Conservation (phyloP, 371 early-diverging fungal species). For the Apophysomyces elegans region DNA sequence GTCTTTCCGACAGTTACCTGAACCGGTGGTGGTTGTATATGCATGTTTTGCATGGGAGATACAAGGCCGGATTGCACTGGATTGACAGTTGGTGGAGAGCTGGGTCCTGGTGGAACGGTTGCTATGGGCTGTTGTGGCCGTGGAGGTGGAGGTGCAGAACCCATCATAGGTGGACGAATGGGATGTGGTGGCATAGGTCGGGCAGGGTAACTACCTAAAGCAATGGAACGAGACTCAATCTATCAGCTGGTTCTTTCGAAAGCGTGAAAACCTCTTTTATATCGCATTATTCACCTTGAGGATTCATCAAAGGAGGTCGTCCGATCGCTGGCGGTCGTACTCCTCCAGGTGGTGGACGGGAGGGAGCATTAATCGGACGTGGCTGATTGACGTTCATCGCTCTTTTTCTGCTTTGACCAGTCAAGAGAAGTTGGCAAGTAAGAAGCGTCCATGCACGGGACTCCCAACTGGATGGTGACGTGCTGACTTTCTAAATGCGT, state of each 20-base stretch:
- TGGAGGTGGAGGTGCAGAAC: slow-evolving; percentile 4
- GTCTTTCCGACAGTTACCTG: slow-evolving; percentile 4
- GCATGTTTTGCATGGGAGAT: slow-evolving; percentile 41
- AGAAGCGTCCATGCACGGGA: not conserved
- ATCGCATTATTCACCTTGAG: slow-evolving; percentile 9
- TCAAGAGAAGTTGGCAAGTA: not conserved
- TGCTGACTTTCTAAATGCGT: not conserved
- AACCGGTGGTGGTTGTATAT: slow-evolving; percentile 29
- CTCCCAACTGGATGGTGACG: not conserved
- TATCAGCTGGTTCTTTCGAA: not conserved
- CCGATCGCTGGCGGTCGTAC: slow-evolving; percentile 8
- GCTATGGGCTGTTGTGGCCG: slow-evolving; percentile 8
- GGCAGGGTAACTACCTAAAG: not conserved
- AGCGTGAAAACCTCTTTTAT: no score
- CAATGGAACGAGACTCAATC: not conserved
- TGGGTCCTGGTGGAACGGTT: slow-evolving; percentile 7
- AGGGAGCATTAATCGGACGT: slow-evolving; percentile 17
- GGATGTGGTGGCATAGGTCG: slow-evolving; percentile 9
- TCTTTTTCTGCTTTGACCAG: slow-evolving; percentile 13
- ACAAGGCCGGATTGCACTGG: slow-evolving; percentile 23
- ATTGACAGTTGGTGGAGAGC: slow-evolving; percentile 5
- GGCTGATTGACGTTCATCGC: slow-evolving; percentile 18
- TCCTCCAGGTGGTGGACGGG: slow-evolving; percentile 13
- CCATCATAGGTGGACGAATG: slow-evolving; percentile 10
- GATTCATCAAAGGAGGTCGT: not conserved